These are phyloP conservation scores for Artemisia argyi DNA, from an alignment of 129 eudicot species.

Conservation along the genomic window DNA sequence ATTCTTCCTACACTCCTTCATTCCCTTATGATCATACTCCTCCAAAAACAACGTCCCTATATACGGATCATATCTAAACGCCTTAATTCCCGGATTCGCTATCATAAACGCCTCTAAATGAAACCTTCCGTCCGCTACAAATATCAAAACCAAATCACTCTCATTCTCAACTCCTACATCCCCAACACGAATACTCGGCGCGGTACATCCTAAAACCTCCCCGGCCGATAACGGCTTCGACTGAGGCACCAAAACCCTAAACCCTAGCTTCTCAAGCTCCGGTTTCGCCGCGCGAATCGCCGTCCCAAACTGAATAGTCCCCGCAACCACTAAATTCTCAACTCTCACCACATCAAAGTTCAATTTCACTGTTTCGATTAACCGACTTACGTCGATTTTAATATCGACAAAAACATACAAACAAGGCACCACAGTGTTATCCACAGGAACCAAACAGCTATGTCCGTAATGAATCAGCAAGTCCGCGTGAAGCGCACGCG, in stretches of 20 bases:
- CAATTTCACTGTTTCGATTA: constrained; percentile 33
- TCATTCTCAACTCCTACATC: background rate
- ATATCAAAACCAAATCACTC: constrained; percentile 53
- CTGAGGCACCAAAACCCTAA: constrained; percentile 85
- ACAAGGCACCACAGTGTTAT: constrained; percentile 71
- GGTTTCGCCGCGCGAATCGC: constrained; percentile 79
- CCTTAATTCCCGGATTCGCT: constrained; percentile 75
- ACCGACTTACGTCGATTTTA: constrained; percentile 46
- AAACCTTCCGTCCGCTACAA: constrained; percentile 96
- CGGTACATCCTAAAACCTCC: constrained; percentile 89
- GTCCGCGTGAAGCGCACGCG: constrained; percentile 71
- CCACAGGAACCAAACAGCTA: constrained; percentile 86
- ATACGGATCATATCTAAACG: constrained; percentile 88
- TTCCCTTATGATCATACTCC: constrained; percentile 90
- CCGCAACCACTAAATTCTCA: constrained; percentile 50
- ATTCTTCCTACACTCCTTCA: constrained; percentile 73
- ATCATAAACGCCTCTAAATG: constrained; percentile 97
- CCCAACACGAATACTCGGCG: constrained; percentile 45
- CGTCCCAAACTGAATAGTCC: constrained; percentile 76
- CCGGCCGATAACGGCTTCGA: constrained; percentile 94
- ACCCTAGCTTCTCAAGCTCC: constrained; percentile 68
- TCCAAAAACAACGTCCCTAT: constrained; percentile 78
- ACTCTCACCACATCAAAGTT: constrained; percentile 17
- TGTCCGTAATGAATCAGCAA: constrained; percentile 88
- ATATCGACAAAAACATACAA: constrained; percentile 87